These are phyloP conservation scores for Penicillium palitans DNA, from an alignment of 2,329 filamentous ascomycete species.

Conservation along the genomic window DNA sequence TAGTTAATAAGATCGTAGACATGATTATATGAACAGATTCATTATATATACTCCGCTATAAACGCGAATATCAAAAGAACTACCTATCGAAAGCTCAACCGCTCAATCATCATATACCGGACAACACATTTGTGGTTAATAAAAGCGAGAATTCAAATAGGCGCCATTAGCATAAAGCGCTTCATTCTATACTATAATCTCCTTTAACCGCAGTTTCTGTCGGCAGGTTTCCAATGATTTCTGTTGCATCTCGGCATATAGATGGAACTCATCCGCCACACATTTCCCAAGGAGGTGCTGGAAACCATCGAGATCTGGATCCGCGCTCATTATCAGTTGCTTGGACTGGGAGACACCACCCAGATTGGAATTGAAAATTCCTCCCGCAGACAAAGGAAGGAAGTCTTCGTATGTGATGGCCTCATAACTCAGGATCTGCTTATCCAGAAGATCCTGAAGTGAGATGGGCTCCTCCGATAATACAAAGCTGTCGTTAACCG, in stretches of 20 bases:
- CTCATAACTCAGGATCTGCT: constrained; percentile 36
- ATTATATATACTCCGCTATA: no score
- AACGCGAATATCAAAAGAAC: no score
- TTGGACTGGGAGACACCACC: constrained; percentile 21
- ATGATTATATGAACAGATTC: no score
- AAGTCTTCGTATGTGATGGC: constrained; percentile 59
- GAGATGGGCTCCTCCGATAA: neutral
- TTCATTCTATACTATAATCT: constrained; percentile 2
- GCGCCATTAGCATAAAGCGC: neutral
- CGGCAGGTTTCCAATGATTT: constrained; percentile 27
- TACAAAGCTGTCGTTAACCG: neutral
- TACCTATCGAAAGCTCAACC: no score
- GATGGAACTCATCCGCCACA: constrained; percentile 29
- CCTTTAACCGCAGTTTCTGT: constrained; percentile 14
- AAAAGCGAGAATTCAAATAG: neutral
- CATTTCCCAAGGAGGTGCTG: constrained; percentile 24
- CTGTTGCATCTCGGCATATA: constrained; percentile 29
- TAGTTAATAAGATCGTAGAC: no score
- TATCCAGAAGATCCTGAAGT: constrained; percentile 36
- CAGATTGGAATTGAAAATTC: constrained; percentile 53
- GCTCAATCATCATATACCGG: no score
- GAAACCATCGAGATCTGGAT: constrained; percentile 30
- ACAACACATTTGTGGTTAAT: neutral
- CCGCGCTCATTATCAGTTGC: constrained; percentile 27
- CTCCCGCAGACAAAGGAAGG: constrained; percentile 54